phyloP scores from a whole-genome alignment of 2,329 filamentous ascomycete genomes.

The Aureobasidium sp. region DNA sequence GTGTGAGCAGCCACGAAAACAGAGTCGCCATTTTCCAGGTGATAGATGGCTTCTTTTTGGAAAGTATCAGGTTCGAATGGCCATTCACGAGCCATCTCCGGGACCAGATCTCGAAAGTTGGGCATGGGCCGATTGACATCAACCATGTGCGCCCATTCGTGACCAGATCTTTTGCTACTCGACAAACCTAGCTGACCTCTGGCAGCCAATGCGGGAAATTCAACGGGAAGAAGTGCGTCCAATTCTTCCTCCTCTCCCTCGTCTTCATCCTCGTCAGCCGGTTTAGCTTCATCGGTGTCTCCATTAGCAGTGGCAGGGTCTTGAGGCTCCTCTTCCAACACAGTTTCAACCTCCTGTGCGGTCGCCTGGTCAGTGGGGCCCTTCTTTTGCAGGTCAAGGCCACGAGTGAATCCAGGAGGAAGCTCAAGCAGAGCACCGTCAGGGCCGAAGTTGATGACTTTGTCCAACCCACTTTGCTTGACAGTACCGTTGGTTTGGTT shows the following conservation, averaged over 20 bases:
- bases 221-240: slow-evolving; percentile 78
- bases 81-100: slow-evolving; percentile 93
- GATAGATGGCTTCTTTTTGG: slow-evolving; percentile 97
- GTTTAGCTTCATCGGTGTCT: slow-evolving; percentile 36
- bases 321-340: slow-evolving; percentile 40
- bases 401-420: slow-evolving; percentile 73
- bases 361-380: slow-evolving; percentile 43
- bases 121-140: slow-evolving; percentile 86
- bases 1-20: slow-evolving; percentile 98
- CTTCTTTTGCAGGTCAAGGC: slow-evolving; percentile 62
- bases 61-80: slow-evolving; percentile 97
- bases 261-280: slow-evolving; percentile 25
- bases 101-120: slow-evolving; percentile 90
- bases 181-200: slow-evolving; percentile 66
- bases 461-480: slow-evolving; percentile 53
- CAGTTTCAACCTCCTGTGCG: slow-evolving; percentile 61
- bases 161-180: slow-evolving; percentile 62
- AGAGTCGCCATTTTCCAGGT: slow-evolving; percentile 90
- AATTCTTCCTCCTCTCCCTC: slow-evolving; percentile 53
- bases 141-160: slow-evolving; percentile 97
- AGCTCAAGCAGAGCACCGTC: slow-evolving; percentile 72
- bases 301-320: slow-evolving; percentile 22
- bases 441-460: slow-evolving; percentile 72
- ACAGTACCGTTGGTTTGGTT: slow-evolving; percentile 32
- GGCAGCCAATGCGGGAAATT: slow-evolving; percentile 86